Percentiles rank a stretch among this genome's conserved stretches.
phyloP scores from a whole-genome alignment of 176 grass and related monocot genomes.

The Elymus sibiricus region DNA sequence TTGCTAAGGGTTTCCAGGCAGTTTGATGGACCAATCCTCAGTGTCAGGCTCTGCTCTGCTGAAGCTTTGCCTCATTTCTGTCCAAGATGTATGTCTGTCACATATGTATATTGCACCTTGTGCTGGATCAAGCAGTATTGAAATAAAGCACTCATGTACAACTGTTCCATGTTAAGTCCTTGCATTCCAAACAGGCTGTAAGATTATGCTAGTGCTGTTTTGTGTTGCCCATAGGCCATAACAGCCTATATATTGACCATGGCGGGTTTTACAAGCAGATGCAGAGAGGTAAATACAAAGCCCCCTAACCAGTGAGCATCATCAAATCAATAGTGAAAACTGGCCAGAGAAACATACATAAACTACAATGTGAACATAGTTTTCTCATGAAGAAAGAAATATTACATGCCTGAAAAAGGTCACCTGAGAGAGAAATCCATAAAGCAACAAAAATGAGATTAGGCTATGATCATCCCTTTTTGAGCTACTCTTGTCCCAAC shows the following conservation, averaged over 20 bases:
- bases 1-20: conserved; percentile 1
- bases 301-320: background rate
- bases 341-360: no score
- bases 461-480: background rate
- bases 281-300: background rate
- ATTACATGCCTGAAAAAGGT: no score
- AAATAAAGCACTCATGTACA: background rate
- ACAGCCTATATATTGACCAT: no score
- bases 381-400: background rate
- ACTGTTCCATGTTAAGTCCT: background rate
- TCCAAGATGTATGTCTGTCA: background rate
- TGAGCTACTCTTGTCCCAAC: background rate
- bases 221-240: background rate
- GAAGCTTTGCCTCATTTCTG: background rate
- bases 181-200: background rate
- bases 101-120: background rate
- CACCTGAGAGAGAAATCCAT: no score
- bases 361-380: background rate
- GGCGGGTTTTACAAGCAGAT: no score
- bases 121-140: background rate
- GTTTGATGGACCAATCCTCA: background rate
- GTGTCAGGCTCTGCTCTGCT: background rate
- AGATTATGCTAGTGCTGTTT: background rate
- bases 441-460: no score
- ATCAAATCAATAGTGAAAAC: background rate